Evolutionary conservation across 495 filamentous ascomycete species (phyloP).

Genomic region (Achaetomiella virescens): DNA sequence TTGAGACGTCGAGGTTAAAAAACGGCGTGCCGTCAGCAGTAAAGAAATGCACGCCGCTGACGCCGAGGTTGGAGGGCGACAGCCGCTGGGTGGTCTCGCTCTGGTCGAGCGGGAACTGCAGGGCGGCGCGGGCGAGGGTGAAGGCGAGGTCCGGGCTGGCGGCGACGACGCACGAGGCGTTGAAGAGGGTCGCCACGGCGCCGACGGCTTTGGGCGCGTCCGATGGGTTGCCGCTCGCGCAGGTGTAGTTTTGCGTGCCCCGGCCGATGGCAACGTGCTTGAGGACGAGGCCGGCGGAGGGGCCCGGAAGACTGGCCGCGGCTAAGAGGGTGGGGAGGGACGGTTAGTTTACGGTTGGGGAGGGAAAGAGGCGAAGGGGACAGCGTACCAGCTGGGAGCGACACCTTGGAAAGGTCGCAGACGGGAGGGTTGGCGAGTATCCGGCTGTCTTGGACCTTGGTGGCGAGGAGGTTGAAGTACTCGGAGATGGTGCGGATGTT

Average conservation of each 20-base stretch:
- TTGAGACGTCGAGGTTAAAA: constrained; percentile 61
- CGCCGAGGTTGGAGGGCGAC: constrained; percentile 48
- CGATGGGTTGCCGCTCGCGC: constrained; percentile 50
- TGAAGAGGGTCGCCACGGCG: constrained; percentile 81
- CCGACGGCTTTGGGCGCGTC: constrained; percentile 59
- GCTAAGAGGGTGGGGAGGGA: constrained; percentile 29
- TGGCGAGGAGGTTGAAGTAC: constrained; percentile 49
- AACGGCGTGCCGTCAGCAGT: constrained; percentile 61
- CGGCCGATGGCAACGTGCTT: constrained; percentile 79
- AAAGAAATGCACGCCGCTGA: constrained; percentile 77
- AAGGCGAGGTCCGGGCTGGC: constrained; percentile 57
- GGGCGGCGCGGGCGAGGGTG: constrained; percentile 46
- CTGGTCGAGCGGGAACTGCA: constrained; percentile 48
- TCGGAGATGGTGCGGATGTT: constrained; percentile 40
- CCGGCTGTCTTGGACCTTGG: constrained; percentile 41
- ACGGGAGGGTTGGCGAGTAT: constrained; percentile 32
- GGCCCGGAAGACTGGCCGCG: constrained; percentile 48
- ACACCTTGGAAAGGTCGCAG: constrained; percentile 47
- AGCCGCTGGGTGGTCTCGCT: constrained; percentile 30
- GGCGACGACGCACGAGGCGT: constrained; percentile 72
- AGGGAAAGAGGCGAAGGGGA: constrained; percentile 9
- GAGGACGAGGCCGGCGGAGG: constrained; percentile 50
- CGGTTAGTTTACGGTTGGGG: background rate
- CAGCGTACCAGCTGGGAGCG: constrained; percentile 37
- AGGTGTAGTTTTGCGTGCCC: constrained; percentile 92